Percentiles rank a stretch among this genome's conserved stretches.
Conservation (phyloP, 2,329 filamentous ascomycete species). For the Paramyrothecium roridum region DNA sequence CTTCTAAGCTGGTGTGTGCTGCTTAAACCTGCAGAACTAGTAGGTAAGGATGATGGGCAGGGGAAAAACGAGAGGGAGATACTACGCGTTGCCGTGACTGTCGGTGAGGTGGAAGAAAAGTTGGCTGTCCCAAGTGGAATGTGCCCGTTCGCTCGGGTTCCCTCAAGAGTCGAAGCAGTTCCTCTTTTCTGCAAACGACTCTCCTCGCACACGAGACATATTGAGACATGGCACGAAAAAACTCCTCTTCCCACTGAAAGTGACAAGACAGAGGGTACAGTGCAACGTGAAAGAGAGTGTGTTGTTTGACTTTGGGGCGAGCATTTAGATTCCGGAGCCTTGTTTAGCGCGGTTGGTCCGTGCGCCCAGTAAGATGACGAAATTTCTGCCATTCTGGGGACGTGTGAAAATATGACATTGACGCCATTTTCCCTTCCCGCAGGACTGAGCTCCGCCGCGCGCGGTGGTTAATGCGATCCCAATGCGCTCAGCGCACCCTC, state of each 20-base stretch:
- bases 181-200: too few species aligned
- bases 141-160: too few species aligned
- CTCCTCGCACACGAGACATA: neutral
- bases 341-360: neutral
- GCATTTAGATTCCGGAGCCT: neutral
- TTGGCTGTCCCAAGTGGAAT: neutral
- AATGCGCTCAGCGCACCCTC: too few species aligned
- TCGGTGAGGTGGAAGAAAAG: neutral
- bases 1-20: too few species aligned
- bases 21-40: too few species aligned
- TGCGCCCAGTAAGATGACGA: conserved; percentile 2
- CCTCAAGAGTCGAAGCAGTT: too few species aligned
- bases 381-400: conserved; percentile 2
- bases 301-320: neutral
- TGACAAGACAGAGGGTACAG: neutral
- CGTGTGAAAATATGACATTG: neutral
- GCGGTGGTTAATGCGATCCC: too few species aligned
- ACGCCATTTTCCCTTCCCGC: neutral
- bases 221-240: too few species aligned
- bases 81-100: neutral
- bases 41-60: too few species aligned
- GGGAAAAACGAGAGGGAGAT: neutral
- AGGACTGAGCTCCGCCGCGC: neutral
- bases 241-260: neutral
- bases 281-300: neutral